Base-by-base conservation (phyloP, 768 basidiomycete species). In the Galerina sulciceps region DNA sequence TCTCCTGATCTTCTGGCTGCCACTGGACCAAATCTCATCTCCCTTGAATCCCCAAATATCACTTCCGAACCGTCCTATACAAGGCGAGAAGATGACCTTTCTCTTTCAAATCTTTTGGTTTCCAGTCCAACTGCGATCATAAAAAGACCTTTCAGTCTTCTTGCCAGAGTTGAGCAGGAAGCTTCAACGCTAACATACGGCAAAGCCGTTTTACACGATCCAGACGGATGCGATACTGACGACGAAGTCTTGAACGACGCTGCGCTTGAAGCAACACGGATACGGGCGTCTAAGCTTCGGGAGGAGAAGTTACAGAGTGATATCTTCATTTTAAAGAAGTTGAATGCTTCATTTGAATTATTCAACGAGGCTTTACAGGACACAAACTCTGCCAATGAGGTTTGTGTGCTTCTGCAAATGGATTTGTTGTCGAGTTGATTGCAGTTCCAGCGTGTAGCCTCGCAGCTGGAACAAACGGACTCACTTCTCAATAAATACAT, bases 261-360 rank as follows among this genome's bases (percentile, higher is more conserved):
- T 17, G 54, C 54, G 35, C 26, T 45, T 6, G 59, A 63, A 15
- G 58, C 64, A 35, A 61, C 59, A 36, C 61, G 42, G 4, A 49
- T 43, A n/a, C 60, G 62, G 13, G 61, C 61, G 23, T 66, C 66
- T 18, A 66, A 63, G 53, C 53, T 53, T 18, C 69, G 86, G 44
- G 89, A 93, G 66, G 91, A 92, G 57, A 90, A 87, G 69, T 74
- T 93, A 35, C 87, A 87, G 61, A 85, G 82, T 64, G 91, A 93
- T 71, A 68, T 91, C 11, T 86, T 89, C 67, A 79, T 90, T 57
- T 75, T 93, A 63, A 85, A 78, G 69, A 90, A 90, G 69, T 71
- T 93, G 15, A 93, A 93, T 65, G 72, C 84, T 11, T 80, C 88
- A 4, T 88, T 93, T 61, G 81, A 86, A 13, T 65, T 79, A 45